Base-by-base conservation (phyloP, 2,329 filamentous ascomycete genomes). In the Beauveria bassiana region DNA sequence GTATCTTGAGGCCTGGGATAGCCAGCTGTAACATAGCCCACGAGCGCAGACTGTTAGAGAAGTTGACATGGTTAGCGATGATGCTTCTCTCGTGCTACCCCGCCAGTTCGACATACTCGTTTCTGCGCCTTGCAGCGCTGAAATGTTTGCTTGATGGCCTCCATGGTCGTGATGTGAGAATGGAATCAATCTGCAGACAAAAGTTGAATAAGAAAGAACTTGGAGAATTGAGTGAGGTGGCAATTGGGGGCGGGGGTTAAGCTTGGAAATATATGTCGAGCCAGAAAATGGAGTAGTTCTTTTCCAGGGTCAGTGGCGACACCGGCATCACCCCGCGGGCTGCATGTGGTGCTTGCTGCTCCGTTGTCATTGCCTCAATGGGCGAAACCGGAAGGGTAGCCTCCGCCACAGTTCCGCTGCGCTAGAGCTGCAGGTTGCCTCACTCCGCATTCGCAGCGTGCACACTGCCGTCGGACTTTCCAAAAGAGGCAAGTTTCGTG, bases 21-120 rank as follows among this genome's bases (percentile, higher is more conserved):
- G 61, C 95, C 95, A 62, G 93, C 93, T 28, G 95, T 99, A 72
- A 97, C 91, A 81, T 99, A 99, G 31, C 93, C 93, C 66, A 99
- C 91, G 64, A 99, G 83, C 56, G 95, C 93, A 67, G 90, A 80
- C 84, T 95, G 73, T 66, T 70, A 14, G 42, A 10, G 22, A 54
- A 57, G 61, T 31, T 28, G 38, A 38, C 43, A 65, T 64, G 61
- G 64, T 70, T 65, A 70, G 67, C 50, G n/a, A 56, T 43, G 28
- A 42, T 26, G 18, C 24, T 6, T 55, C 31, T 16, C 22, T 18
- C 26, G 18, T 49, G 40, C 40, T 47, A 46, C 38, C 34, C 56
- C 45, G 47, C 62, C 38, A 54, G 50, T 64, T 53, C 50, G 34
- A 77, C 81, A 67, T 73, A 86, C 84, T 74, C 81, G 74, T 63